A percentile compares a stretch with the other conserved stretches of the same genome.
phyloP scores from a whole-genome alignment of 2,329 filamentous ascomycete species.

The Trichoderma sp. region DNA sequence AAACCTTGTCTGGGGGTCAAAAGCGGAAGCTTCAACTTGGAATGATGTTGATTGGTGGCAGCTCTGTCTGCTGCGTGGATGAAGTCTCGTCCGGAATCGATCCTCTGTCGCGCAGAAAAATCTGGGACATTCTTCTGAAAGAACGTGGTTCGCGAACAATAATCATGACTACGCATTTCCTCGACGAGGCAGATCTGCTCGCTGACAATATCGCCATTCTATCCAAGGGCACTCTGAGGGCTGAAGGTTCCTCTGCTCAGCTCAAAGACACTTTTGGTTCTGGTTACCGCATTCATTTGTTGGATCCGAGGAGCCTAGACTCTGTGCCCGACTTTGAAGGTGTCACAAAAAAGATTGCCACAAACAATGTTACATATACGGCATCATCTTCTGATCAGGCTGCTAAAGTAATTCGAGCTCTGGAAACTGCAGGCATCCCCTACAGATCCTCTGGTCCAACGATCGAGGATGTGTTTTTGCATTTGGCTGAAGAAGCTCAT shows the following conservation, averaged over 20 bases:
- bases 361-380: slow-evolving; percentile 71
- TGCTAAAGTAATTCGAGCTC: slow-evolving; percentile 64
- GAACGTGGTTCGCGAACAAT: slow-evolving; percentile 68
- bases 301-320: slow-evolving; percentile 32
- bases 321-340: slow-evolving; percentile 56
- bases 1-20: slow-evolving; percentile 72
- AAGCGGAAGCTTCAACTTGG: slow-evolving; percentile 76
- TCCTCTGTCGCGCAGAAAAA: slow-evolving; percentile 60
- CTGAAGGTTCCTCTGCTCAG: slow-evolving; percentile 67
- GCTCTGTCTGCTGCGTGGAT: slow-evolving; percentile 71
- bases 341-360: slow-evolving; percentile 55
- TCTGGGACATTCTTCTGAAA: slow-evolving; percentile 63
- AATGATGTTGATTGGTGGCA: slow-evolving; percentile 77
- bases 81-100: slow-evolving; percentile 75
- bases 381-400: slow-evolving; percentile 67
- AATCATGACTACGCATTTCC: slow-evolving; percentile 72
- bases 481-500: slow-evolving; percentile 56
- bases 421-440: slow-evolving; percentile 65
- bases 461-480: slow-evolving; percentile 72
- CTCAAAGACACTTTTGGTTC: slow-evolving; percentile 66
- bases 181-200: slow-evolving; percentile 74
- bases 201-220: slow-evolving; percentile 72
- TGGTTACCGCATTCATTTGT: slow-evolving; percentile 36
- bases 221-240: slow-evolving; percentile 66
- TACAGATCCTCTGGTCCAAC: slow-evolving; percentile 70